phyloP scores from a whole-genome alignment of 2,329 filamentous ascomycete species.

The Fulvia fulva region DNA sequence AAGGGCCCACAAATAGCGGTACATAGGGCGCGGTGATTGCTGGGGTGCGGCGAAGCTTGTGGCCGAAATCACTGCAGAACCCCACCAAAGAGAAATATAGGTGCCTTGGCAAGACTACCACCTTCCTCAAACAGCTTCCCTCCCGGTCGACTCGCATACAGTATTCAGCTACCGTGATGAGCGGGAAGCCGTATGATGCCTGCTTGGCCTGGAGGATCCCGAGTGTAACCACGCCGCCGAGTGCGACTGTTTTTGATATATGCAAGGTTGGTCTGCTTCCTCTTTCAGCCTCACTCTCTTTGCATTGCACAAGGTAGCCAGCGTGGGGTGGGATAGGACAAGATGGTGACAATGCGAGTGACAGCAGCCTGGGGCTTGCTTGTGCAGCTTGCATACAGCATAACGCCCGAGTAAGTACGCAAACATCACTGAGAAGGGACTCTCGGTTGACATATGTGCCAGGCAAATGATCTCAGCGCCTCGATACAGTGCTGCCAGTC shows the following conservation, averaged over 20 bases:
- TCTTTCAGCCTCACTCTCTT: neutral
- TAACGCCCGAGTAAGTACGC: constrained; percentile 15
- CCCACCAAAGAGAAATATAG: neutral
- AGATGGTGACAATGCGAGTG: neutral
- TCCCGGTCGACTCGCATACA: neutral
- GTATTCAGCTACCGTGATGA: neutral
- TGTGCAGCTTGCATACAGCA: neutral
- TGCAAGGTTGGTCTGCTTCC: neutral
- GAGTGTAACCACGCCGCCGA: neutral
- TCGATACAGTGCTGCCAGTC: constrained; percentile 21
- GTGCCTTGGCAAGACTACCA: neutral
- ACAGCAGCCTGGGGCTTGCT: neutral
- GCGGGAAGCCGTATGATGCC: neutral
- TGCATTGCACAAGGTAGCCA: neutral
- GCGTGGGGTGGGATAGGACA: neutral
- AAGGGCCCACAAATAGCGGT: too few relatives aligned
- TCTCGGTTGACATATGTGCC: constrained; percentile 6
- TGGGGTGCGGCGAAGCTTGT: too few relatives aligned
- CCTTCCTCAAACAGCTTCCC: neutral
- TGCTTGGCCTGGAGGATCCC: neutral
- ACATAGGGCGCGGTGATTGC: too few relatives aligned
- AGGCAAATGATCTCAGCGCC: constrained; percentile 29
- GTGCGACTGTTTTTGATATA: neutral
- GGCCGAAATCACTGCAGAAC: neutral
- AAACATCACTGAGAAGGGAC: neutral